These are phyloP conservation scores for Fomitopsis pinicola DNA, from an alignment of 1,284 basidiomycete genomes.

Conservation along the genomic window DNA sequence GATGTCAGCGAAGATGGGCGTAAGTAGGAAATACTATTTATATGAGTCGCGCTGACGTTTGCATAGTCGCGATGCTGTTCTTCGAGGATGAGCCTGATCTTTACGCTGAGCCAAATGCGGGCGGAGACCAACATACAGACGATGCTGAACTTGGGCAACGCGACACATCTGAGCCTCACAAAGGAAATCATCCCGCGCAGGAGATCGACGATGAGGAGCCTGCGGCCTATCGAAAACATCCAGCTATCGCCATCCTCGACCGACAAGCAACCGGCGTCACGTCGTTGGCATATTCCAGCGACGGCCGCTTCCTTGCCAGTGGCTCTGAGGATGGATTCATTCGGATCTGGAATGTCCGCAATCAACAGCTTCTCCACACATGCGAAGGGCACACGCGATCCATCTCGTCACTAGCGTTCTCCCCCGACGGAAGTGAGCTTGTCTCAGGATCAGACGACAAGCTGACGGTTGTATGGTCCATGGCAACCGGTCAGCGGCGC, in stretches of 20 bases:
- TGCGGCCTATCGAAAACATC: background rate
- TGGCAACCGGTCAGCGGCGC: background rate
- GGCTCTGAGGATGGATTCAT: constrained; percentile 14
- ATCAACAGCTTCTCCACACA: constrained; percentile 1
- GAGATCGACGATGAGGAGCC: background rate
- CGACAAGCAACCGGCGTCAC: constrained; percentile 12
- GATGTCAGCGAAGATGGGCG: constrained; percentile 18
- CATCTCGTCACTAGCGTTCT: constrained; percentile 18
- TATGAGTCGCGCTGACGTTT: background rate
- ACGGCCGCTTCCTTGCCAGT: constrained; percentile 15
- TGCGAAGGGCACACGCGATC: constrained; percentile 12
- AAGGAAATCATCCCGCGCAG: background rate
- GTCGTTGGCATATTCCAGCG: constrained; percentile 16
- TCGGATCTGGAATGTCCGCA: constrained; percentile 12
- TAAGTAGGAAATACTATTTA: background rate
- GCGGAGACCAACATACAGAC: background rate
- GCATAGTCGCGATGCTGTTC: constrained; percentile 14
- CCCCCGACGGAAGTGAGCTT: constrained; percentile 16
- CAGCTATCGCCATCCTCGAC: background rate
- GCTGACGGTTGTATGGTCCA: constrained; percentile 16
- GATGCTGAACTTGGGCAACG: background rate
- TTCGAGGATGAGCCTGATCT: background rate
- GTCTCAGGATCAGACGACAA: constrained; percentile 16
- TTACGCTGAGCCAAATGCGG: background rate
- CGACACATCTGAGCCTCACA: background rate